A percentile compares a stretch with the other conserved stretches of the same genome.
Evolutionary conservation across 2,329 filamentous ascomycete genomes (phyloP).

Genomic region (Coniochaeta sp.): DNA sequence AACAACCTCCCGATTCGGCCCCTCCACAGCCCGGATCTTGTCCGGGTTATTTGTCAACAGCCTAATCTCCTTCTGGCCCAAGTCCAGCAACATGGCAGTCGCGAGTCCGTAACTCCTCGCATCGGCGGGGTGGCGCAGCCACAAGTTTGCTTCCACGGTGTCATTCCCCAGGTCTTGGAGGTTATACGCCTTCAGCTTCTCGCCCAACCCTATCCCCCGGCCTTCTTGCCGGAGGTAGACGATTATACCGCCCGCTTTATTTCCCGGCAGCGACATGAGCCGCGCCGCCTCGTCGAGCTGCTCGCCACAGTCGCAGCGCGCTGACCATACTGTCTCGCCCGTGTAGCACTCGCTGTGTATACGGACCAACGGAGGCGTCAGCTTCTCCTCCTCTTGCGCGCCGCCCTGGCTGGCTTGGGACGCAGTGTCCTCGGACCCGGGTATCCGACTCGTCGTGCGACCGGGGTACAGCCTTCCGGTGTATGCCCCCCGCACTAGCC

Average conservation of each 20-base stretch:
- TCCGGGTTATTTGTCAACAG: conserved; percentile 96
- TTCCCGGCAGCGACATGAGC: conserved; percentile 71
- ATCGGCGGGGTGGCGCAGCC: conserved; percentile 88
- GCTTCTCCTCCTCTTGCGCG: not conserved
- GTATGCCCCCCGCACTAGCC: conserved; percentile 93
- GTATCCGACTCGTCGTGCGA: conserved; percentile 64
- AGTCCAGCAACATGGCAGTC: conserved; percentile 84
- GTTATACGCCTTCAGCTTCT: conserved; percentile 98
- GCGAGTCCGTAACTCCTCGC: conserved; percentile 93
- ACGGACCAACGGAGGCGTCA: conserved; percentile 65
- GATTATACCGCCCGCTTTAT: conserved; percentile 73
- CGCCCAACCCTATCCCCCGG: conserved; percentile 85
- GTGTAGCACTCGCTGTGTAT: conserved; percentile 99
- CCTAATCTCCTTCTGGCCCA: conserved; percentile 71
- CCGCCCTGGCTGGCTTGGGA: conserved; percentile 1
- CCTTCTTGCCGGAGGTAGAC: conserved; percentile 95
- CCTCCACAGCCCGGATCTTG: conserved; percentile 91
- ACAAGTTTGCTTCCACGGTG: conserved; percentile 90
- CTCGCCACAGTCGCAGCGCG: conserved; percentile 94
- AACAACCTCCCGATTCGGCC: conserved; percentile 77
- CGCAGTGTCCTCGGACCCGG: conserved; percentile 3
- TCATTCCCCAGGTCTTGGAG: conserved; percentile 95
- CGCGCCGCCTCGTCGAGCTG: conserved; percentile 94
- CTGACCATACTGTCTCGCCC: conserved; percentile 96
- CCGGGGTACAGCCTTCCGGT: conserved; percentile 82